Percentiles rank a stretch among this genome's conserved stretches.
phyloP scores from a whole-genome alignment of 495 filamentous ascomycete genomes.

The Penicillium longicatenatum region DNA sequence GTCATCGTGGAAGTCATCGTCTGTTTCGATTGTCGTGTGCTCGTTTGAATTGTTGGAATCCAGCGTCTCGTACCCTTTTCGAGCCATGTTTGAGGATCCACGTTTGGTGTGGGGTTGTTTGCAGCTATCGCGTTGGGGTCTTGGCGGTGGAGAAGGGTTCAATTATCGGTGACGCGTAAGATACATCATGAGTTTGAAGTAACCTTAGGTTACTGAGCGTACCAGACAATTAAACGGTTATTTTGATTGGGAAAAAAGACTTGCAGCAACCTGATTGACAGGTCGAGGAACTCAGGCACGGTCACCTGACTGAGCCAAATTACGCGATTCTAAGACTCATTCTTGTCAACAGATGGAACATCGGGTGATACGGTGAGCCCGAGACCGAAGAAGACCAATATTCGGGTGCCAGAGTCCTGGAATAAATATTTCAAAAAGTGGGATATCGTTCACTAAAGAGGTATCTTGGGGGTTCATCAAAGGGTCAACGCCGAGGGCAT shows the following conservation, averaged over 20 bases:
- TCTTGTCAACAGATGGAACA: neutral
- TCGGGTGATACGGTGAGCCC: too few relatives aligned
- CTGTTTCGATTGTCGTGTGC: neutral
- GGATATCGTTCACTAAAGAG: too few relatives aligned
- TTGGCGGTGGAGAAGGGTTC: conserved; percentile 7
- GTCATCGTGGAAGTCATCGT: neutral
- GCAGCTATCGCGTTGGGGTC: conserved; percentile 13
- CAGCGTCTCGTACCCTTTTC: conserved; percentile 14
- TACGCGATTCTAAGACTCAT: neutral
- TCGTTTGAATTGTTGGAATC: conserved; percentile 6
- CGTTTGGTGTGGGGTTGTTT: conserved; percentile 3
- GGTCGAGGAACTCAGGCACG: neutral
- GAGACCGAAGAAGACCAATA: too few relatives aligned
- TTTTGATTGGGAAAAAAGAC: neutral
- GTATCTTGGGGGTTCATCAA: too few relatives aligned
- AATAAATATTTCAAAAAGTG: too few relatives aligned
- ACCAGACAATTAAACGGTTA: neutral
- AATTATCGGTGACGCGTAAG: neutral
- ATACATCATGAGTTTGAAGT: conserved; percentile 1
- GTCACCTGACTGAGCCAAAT: neutral
- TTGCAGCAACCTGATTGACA: neutral
- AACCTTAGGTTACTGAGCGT: neutral
- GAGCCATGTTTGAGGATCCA: conserved; percentile 9
- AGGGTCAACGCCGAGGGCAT: too few relatives aligned
- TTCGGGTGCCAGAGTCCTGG: too few relatives aligned